phyloP scores from a whole-genome alignment of 495 filamentous ascomycete species.

The Pyrenula massariospora region DNA sequence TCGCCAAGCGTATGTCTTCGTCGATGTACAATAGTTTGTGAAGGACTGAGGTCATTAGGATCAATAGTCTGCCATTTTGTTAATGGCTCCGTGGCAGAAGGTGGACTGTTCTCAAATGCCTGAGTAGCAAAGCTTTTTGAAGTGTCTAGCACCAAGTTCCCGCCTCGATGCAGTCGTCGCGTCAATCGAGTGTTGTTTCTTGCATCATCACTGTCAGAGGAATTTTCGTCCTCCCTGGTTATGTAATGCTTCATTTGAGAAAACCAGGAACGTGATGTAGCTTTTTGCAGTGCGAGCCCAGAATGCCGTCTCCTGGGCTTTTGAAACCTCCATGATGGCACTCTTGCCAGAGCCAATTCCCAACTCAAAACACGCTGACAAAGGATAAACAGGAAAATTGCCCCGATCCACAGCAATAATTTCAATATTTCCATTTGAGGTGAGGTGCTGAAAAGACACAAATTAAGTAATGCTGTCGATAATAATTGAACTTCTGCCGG shows the following conservation, averaged over 20 bases:
- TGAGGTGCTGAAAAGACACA: slow-evolving; percentile 64
- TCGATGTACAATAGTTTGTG: not conserved
- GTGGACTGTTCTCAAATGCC: not conserved
- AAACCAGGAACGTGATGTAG: not conserved
- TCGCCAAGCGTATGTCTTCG: slow-evolving; percentile 42
- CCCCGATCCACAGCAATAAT: slow-evolving; percentile 78
- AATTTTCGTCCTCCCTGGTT: slow-evolving; percentile 19
- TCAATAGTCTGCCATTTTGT: not conserved
- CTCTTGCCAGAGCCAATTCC: slow-evolving; percentile 74
- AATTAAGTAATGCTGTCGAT: slow-evolving; percentile 69
- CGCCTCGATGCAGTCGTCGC: not conserved
- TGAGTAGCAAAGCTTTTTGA: not conserved
- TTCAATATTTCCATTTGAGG: slow-evolving; percentile 79
- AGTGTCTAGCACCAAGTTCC: not conserved
- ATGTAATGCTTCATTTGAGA: slow-evolving; percentile 12
- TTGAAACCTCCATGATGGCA: slow-evolving; percentile 84
- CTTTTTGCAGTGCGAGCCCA: slow-evolving; percentile 26
- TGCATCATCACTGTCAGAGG: slow-evolving; percentile 34
- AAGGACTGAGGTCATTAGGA: not conserved
- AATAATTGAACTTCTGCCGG: slow-evolving; percentile 80
- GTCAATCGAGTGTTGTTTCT: not conserved
- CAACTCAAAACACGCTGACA: slow-evolving; percentile 71
- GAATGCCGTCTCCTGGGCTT: slow-evolving; percentile 35
- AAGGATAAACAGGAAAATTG: slow-evolving; percentile 58
- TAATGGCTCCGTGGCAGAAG: not conserved